Conservation (phyloP, 495 filamentous ascomycete species). For the Cercophora sp. region DNA sequence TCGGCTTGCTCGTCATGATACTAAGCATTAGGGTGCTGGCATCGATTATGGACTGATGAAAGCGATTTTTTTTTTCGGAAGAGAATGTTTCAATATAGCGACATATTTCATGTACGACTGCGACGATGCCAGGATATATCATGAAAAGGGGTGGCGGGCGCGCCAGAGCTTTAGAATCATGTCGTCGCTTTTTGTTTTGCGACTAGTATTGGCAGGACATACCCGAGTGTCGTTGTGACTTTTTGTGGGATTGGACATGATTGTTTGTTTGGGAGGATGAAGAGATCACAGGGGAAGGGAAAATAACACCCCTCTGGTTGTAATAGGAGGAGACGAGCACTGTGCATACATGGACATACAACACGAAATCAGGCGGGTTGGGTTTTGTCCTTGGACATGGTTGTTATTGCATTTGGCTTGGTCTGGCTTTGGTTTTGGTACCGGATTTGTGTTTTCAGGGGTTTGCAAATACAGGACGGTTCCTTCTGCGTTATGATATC, state of each 20-base stretch:
- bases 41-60: constrained; percentile 39
- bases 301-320: no score
- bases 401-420: background rate
- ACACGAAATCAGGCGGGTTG: constrained; percentile 3
- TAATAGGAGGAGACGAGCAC: no score
- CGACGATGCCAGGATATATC: constrained; percentile 7
- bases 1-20: constrained; percentile 93
- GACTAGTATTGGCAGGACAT: background rate
- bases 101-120: constrained; percentile 1
- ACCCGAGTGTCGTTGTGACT: background rate
- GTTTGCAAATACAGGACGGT: constrained; percentile 3
- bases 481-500: background rate
- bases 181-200: no score
- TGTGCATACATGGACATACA: constrained; percentile 10
- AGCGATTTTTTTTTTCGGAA: background rate
- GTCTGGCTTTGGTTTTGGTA: constrained; percentile 1
- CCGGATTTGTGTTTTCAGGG: background rate
- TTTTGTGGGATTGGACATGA: background rate
- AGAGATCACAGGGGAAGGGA: background rate
- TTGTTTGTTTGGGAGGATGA: background rate
- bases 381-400: background rate
- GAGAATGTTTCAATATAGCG: constrained; percentile 12
- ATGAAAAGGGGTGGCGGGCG: background rate
- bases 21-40: constrained; percentile 72
- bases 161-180: background rate